A percentile compares a stretch with the other conserved stretches of the same genome.
Evolutionary conservation across 1,139 yeast species (phyloP).

Genomic region (Pneumocystis sp.): DNA sequence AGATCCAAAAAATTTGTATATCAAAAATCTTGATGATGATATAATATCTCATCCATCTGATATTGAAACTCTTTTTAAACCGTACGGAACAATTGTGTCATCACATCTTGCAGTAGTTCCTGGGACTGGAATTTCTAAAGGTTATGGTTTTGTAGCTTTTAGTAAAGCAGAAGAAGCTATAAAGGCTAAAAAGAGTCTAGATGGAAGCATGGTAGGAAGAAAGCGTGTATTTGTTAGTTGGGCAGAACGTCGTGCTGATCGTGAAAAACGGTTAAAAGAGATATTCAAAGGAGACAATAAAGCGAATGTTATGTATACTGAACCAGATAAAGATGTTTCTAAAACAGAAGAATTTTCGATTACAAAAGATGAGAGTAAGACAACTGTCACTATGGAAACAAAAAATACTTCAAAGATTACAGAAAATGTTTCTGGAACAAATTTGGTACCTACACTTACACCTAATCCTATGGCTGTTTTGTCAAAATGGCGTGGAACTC

Average conservation of each 20-base stretch:
- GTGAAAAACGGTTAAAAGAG: constrained; percentile 3
- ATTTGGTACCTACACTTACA: background rate
- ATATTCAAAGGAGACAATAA: constrained; percentile 3
- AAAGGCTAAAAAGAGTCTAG: constrained; percentile 9
- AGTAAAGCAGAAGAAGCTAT: constrained; percentile 36
- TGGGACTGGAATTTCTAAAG: constrained; percentile 20
- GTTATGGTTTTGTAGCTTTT: constrained; percentile 61
- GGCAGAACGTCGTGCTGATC: constrained; percentile 12
- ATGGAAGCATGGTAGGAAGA: constrained; percentile 12
- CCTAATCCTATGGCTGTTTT: constrained; percentile 1
- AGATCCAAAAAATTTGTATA: constrained; percentile 13
- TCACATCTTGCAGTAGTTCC: constrained; percentile 9
- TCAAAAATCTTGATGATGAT: constrained; percentile 13
- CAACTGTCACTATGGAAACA: background rate
- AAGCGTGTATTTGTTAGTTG: constrained; percentile 12
- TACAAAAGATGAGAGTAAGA: background rate
- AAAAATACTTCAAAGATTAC: background rate
- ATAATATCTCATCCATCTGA: constrained; percentile 7
- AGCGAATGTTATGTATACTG: background rate
- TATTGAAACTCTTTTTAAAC: constrained; percentile 9
- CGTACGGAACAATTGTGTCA: constrained; percentile 11
- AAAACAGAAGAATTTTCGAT: background rate
- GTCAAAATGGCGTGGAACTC: constrained; percentile 1
- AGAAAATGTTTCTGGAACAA: background rate
- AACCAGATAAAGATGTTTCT: background rate